Conservation (phyloP, 2,329 filamentous ascomycete genomes). For the Penicillium sp. region DNA sequence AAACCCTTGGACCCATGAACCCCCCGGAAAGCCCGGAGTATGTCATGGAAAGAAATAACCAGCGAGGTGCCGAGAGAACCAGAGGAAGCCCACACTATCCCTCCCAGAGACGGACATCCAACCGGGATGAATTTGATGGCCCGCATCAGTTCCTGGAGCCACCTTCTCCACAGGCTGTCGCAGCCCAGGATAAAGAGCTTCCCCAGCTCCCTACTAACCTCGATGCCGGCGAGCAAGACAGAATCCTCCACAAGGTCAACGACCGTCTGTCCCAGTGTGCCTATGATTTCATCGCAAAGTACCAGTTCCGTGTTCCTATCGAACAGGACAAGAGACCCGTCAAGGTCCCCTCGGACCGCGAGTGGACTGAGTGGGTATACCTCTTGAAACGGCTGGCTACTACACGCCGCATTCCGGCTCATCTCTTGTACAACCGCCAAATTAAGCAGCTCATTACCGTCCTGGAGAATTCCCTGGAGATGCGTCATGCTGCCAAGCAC, state of each 20-base stretch:
- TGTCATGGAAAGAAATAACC: slow-evolving; percentile 36
- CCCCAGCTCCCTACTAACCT: slow-evolving; percentile 80
- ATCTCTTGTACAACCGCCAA: slow-evolving; percentile 82
- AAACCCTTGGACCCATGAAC: slow-evolving; percentile 33
- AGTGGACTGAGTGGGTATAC: slow-evolving; percentile 92
- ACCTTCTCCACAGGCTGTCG: slow-evolving; percentile 67
- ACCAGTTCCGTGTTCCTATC: slow-evolving; percentile 83
- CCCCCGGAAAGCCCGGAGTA: slow-evolving; percentile 37
- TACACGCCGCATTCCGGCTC: slow-evolving; percentile 78
- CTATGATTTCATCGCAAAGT: slow-evolving; percentile 87
- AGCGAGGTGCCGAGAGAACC: slow-evolving; percentile 32
- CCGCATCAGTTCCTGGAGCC: slow-evolving; percentile 77
- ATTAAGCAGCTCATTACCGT: slow-evolving; percentile 90
- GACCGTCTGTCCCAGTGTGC: slow-evolving; percentile 81
- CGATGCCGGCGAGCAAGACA: slow-evolving; percentile 79
- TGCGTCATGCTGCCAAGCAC: slow-evolving; percentile 81
- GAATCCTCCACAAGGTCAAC: slow-evolving; percentile 75
- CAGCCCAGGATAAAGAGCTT: slow-evolving; percentile 74
- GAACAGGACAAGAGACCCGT: slow-evolving; percentile 78
- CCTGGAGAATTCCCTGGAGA: slow-evolving; percentile 82
- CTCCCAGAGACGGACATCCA: slow-evolving; percentile 67
- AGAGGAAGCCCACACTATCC: slow-evolving; percentile 36
- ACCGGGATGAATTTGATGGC: slow-evolving; percentile 86
- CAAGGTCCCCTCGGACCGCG: slow-evolving; percentile 70
- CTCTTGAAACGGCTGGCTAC: slow-evolving; percentile 81